Base-by-base conservation (phyloP, 2,329 filamentous ascomycete genomes). In the Sphaerulina populicola region DNA sequence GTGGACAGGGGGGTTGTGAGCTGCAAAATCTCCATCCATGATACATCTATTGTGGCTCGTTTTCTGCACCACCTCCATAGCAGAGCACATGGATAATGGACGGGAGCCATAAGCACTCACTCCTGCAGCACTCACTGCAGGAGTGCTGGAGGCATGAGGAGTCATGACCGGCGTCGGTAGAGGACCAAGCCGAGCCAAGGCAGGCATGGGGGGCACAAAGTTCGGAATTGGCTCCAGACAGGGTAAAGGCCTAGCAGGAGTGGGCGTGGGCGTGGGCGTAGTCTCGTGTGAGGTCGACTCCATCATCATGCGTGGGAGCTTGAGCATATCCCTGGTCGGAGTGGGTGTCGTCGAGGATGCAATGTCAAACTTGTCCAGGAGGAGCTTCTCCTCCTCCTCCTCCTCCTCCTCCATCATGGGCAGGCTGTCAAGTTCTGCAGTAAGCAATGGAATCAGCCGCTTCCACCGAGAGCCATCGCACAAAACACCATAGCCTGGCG, bases 111-210 rank as follows among this genome's bases (percentile, higher is more conserved):
- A 68, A 60, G 68, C 71, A 77, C 78, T 77, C 78, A 69, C 78
- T 68, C n/a, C n/a, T n/a, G n/a, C n/a, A 60, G 68, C 71, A 77
- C 78, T 77, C 78, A 69, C 78, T 68, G 78, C 78, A 80, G 80
- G 78, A 77, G 78, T 79, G 68, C 67, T 72, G 57, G 71, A 73
- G 60, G 71, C 68, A 54, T 78, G 77, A 35, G 80, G 80, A 40
- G 80, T 83, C 69, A 82, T 70, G 58, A 75, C 72, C 47, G 80
- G 80, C n/a, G 80, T 83, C 12, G 79, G 79, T 51, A 83, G 68
- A 52, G 78, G 75, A 57, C 71, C 72, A 60, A 79, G 71, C 47
- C 77, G 76, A 36, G 72, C 71, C 57, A 81, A 66, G 45, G 74
- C 71, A n/a, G 80, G 79, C 43, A 79, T 74, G 11, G 73, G 73